A percentile compares a stretch with the other conserved stretches of the same genome.
These are phyloP conservation scores for Ceratocystiopsis minuta DNA, from an alignment of 2,329 filamentous ascomycete genomes.

Conservation along the genomic window DNA sequence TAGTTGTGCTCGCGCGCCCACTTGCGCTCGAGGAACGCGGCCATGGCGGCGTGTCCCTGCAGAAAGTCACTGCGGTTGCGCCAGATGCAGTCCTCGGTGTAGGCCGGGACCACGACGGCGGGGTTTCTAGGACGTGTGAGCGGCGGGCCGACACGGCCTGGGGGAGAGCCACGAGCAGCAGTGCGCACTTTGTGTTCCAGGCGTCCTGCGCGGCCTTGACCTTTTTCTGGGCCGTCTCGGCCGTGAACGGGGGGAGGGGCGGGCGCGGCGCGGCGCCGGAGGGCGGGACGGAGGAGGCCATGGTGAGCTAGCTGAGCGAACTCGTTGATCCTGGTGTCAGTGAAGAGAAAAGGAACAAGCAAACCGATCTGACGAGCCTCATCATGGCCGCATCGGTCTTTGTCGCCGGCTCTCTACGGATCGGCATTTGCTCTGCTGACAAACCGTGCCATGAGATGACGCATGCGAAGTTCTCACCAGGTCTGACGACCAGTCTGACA, in stretches of 20 bases:
- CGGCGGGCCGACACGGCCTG: not conserved
- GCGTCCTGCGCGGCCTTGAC: constrained; percentile 70
- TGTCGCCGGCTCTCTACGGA: too few species aligned
- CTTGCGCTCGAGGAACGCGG: constrained; percentile 50
- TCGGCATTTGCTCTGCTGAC: too few species aligned
- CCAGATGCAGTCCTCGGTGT: constrained; percentile 64
- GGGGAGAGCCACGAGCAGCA: not conserved
- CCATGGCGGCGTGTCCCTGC: constrained; percentile 47
- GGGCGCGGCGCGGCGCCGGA: constrained; percentile 14
- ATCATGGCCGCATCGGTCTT: too few species aligned
- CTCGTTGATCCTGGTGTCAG: too few species aligned
- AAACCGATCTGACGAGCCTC: too few species aligned
- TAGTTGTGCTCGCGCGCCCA: constrained; percentile 59
- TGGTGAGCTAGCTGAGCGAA: too few species aligned
- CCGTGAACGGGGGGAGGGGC: constrained; percentile 54
- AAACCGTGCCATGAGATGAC: too few species aligned
- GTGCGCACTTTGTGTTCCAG: constrained; percentile 56
- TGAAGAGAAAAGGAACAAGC: too few species aligned
- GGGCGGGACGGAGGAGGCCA: constrained; percentile 1
- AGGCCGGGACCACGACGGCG: constrained; percentile 46
- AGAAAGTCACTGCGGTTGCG: constrained; percentile 59
- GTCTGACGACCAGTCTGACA: too few species aligned
- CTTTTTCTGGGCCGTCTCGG: constrained; percentile 51
- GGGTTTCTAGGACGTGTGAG: constrained; percentile 35
- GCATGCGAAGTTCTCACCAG: too few species aligned